phyloP scores from a whole-genome alignment of 2,329 filamentous ascomycete genomes.

The Aspergillus sclerotialis region DNA sequence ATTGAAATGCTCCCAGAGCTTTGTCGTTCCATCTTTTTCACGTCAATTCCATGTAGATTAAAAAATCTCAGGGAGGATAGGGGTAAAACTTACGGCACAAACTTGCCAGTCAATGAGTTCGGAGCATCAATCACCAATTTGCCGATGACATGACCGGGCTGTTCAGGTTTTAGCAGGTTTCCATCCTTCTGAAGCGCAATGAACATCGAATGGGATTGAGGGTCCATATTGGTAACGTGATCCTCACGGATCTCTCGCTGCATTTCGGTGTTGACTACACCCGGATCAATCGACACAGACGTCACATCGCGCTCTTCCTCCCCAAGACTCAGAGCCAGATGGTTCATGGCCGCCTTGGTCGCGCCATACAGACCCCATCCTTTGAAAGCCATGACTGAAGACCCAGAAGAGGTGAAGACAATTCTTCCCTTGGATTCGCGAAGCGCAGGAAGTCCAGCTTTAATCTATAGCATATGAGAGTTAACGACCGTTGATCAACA shows the following conservation, averaged over 20 bases:
- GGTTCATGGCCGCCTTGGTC: slow-evolving; percentile 32
- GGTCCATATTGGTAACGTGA: slow-evolving; percentile 56
- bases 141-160: slow-evolving; percentile 80
- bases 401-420: slow-evolving; percentile 31
- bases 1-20: slow-evolving; percentile 37
- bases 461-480: slow-evolving; percentile 14
- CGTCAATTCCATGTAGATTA: slow-evolving; percentile 15
- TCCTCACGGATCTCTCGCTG: slow-evolving; percentile 63
- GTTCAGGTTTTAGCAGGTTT: slow-evolving; percentile 69
- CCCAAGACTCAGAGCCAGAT: slow-evolving; percentile 21
- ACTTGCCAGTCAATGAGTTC: slow-evolving; percentile 66
- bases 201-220: slow-evolving; percentile 59
- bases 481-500: not conserved
- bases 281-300: slow-evolving; percentile 23
- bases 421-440: slow-evolving; percentile 28
- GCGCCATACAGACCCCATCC: slow-evolving; percentile 32
- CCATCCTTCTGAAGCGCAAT: slow-evolving; percentile 62
- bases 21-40: slow-evolving; percentile 40
- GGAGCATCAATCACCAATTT: slow-evolving; percentile 63
- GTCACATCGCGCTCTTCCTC: slow-evolving; percentile 21
- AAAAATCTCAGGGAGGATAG: too few species aligned
- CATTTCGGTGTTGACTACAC: slow-evolving; percentile 30
- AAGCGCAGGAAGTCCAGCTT: slow-evolving; percentile 24
- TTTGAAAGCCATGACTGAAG: slow-evolving; percentile 22
- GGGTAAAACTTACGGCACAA: slow-evolving; percentile 43